phyloP scores from a whole-genome alignment of 305 asterid genomes.

The Solanum hybrid region DNA sequence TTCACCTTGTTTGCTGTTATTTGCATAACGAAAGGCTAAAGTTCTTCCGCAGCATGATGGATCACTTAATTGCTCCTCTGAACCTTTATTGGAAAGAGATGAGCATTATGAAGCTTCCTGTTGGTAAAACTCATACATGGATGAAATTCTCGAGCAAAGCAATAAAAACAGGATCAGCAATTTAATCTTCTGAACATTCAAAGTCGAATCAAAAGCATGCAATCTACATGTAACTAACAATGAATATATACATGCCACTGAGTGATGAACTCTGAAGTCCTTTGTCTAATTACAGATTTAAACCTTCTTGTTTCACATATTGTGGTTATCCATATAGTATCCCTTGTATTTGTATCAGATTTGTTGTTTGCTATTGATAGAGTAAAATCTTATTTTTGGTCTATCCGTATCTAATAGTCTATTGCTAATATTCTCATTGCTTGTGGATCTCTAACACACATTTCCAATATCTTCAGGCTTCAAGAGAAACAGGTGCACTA shows the following conservation, averaged over 20 bases:
- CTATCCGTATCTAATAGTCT: not conserved
- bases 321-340: not conserved
- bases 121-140: not conserved
- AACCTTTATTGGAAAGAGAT: not conserved
- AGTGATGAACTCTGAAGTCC: not conserved
- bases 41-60: not conserved
- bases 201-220: not conserved
- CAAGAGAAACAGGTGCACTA: constrained; percentile 87
- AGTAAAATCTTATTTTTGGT: not conserved
- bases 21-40: not conserved
- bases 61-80: not conserved
- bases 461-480: constrained; percentile 48
- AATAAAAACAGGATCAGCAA: not conserved
- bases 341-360: not conserved
- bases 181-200: not conserved
- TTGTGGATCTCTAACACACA: constrained; percentile 5
- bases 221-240: not conserved
- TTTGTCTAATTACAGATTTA: not conserved
- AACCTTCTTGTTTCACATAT: not conserved
- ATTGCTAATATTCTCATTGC: not conserved
- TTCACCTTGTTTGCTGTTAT: constrained; percentile 2
- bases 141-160: not conserved
- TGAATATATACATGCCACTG: not conserved
- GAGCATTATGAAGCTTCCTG: not conserved
- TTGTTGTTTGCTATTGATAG: not conserved